Percentiles rank a stretch among this genome's conserved stretches.
These are phyloP conservation scores for Neofusicoccum parvum DNA, from an alignment of 2,329 filamentous ascomycete species.

Conservation along the genomic window DNA sequence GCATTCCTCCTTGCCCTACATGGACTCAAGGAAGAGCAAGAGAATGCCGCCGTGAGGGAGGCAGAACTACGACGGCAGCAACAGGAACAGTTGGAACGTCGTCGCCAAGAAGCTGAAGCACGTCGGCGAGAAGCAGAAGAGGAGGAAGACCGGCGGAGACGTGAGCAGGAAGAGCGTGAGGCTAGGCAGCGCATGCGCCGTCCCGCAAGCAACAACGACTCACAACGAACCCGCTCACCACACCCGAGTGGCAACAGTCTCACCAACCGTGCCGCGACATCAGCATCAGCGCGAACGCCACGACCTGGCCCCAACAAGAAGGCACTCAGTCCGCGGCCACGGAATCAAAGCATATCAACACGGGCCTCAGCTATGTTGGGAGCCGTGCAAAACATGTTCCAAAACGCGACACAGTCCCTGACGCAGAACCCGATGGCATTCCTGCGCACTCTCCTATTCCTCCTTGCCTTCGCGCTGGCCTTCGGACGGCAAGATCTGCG, in stretches of 20 bases:
- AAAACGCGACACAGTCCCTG: conserved; percentile 54
- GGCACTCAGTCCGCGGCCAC: conserved; percentile 39
- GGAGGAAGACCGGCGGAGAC: conserved; percentile 43
- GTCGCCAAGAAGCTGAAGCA: conserved; percentile 46
- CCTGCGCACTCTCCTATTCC: conserved; percentile 71
- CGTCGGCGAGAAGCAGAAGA: conserved; percentile 42
- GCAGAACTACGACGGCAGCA: conserved; percentile 65
- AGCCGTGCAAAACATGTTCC: conserved; percentile 52
- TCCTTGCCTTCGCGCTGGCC: conserved; percentile 75
- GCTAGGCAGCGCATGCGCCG: conserved; percentile 19
- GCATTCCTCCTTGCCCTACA: conserved; percentile 85
- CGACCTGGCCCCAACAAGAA: conserved; percentile 30
- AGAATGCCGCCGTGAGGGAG: conserved; percentile 66
- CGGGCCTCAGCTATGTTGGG: conserved; percentile 10
- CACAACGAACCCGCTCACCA: conserved; percentile 35
- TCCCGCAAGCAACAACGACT: conserved; percentile 32
- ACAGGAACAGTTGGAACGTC: conserved; percentile 56
- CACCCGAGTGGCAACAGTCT: conserved; percentile 27
- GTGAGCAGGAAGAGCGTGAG: conserved; percentile 43
- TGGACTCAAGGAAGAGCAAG: conserved; percentile 79
- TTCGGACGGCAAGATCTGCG: conserved; percentile 75
- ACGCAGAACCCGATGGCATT: conserved; percentile 58
- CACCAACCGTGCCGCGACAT: conserved; percentile 26
- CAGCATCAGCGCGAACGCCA: conserved; percentile 8
- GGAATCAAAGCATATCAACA: conserved; percentile 26